phyloP scores from a whole-genome alignment of 73 alveolate genomes.

The Stentor coeruleus region DNA sequence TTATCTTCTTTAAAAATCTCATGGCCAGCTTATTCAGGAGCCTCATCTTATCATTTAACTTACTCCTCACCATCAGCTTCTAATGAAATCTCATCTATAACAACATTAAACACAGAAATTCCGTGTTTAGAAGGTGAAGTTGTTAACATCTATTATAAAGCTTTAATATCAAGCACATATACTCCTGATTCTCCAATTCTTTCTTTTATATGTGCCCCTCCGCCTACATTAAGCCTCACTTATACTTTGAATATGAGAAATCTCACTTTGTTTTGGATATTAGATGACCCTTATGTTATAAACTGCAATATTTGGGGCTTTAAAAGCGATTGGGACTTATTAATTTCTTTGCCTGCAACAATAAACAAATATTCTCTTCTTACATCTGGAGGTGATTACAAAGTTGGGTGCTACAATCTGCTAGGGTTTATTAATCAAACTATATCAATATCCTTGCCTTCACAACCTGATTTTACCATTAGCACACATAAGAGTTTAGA shows the following conservation, averaged over 20 bases:
- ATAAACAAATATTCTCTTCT: background rate
- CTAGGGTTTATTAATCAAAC: background rate
- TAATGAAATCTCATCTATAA: no score
- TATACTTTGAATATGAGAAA: background rate
- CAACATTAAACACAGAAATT: no score
- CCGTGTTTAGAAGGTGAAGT: background rate
- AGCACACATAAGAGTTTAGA: background rate
- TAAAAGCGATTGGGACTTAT: background rate
- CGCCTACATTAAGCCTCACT: background rate
- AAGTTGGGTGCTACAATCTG: background rate
- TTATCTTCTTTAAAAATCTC: no score
- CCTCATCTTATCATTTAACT: no score
- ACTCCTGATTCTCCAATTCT: background rate
- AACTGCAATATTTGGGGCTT: background rate
- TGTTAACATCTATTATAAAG: background rate
- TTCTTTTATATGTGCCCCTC: background rate
- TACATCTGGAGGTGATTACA: background rate
- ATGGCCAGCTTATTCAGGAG: no score
- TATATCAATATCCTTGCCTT: background rate
- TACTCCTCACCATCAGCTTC: no score
- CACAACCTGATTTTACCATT: background rate
- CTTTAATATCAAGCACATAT: background rate
- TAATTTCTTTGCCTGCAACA: background rate
- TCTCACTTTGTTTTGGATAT: background rate
- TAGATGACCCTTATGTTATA: background rate